phyloP scores from a whole-genome alignment of 306 rosid genomes.

The Chamaecrista fasciculata region DNA sequence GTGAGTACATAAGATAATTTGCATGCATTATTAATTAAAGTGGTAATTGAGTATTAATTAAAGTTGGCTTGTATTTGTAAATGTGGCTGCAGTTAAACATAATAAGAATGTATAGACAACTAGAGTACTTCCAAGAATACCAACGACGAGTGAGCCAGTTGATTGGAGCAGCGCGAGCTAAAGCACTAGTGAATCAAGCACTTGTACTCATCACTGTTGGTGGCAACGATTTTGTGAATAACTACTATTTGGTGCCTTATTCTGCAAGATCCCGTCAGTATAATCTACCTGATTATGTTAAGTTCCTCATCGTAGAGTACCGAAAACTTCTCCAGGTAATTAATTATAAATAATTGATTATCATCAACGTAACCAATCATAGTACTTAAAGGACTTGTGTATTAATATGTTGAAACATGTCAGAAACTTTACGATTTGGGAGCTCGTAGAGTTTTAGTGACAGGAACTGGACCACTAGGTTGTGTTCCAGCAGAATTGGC shows the following conservation, averaged over 20 bases:
- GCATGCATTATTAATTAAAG: too few relatives aligned
- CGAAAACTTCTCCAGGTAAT: conserved; percentile 55
- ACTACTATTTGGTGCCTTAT: conserved; percentile 58
- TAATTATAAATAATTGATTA: background rate
- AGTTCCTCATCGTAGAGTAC: conserved; percentile 57
- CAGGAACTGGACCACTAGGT: conserved; percentile 76
- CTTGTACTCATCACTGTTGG: conserved; percentile 62
- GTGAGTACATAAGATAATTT: too few relatives aligned
- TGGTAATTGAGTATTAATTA: too few relatives aligned
- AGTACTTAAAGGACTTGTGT: too few relatives aligned
- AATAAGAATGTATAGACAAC: conserved; percentile 60
- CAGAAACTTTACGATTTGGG: conserved; percentile 59
- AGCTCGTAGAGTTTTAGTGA: conserved; percentile 67
- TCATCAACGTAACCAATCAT: too few relatives aligned
- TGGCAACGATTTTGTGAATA: conserved; percentile 77
- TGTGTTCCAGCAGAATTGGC: conserved; percentile 81
- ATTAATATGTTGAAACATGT: too few relatives aligned
- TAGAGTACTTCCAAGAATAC: conserved; percentile 59
- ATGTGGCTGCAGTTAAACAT: conserved; percentile 60
- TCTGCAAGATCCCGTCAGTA: conserved; percentile 66
- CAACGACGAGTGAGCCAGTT: conserved; percentile 40
- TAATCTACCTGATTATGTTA: conserved; percentile 58
- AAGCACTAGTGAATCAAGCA: conserved; percentile 46
- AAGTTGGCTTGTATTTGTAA: too few relatives aligned
- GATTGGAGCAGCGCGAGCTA: conserved; percentile 38